These are phyloP conservation scores for Monosporascus sp. DNA, from an alignment of 2,329 filamentous ascomycete species.

Conservation along the genomic window DNA sequence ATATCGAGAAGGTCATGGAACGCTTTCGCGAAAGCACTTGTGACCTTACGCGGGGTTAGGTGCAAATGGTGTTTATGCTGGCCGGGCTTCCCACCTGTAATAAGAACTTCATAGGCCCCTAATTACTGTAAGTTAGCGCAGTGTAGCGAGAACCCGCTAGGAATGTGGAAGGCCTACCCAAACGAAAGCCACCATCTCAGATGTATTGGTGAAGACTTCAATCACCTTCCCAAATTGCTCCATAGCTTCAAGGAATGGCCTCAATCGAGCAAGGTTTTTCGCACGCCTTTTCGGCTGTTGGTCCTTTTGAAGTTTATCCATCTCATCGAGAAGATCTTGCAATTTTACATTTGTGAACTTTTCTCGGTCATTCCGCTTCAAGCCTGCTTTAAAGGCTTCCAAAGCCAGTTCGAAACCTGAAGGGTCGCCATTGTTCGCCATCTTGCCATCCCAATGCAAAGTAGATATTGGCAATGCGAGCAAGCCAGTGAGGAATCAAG, in stretches of 20 bases:
- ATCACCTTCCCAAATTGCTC: constrained; percentile 19
- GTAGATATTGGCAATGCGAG: no score
- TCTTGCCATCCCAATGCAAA: not conserved
- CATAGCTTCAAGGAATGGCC: constrained; percentile 20
- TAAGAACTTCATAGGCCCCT: constrained; percentile 15
- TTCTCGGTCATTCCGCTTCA: constrained; percentile 1
- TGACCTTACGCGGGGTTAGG: constrained; percentile 1
- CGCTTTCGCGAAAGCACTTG: constrained; percentile 3
- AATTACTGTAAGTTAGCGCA: not conserved
- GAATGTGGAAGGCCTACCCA: constrained; percentile 14
- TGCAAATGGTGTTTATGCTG: not conserved
- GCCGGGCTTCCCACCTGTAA: constrained; percentile 6
- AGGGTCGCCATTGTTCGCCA: not conserved
- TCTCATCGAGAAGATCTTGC: not conserved
- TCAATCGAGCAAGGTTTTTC: constrained; percentile 16
- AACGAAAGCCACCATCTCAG: constrained; percentile 17
- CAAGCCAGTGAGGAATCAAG: no score
- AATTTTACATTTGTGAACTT: not conserved
- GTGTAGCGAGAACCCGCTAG: not conserved
- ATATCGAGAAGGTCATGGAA: constrained; percentile 13
- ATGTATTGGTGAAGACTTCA: constrained; percentile 14
- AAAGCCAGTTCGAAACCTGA: not conserved
- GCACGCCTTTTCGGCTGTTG: constrained; percentile 9
- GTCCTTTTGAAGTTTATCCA: constrained; percentile 9
- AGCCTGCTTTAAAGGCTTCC: not conserved